These are phyloP conservation scores for Scutellaria galericulata DNA, from an alignment of 257 asterid genomes.

Conservation along the genomic window DNA sequence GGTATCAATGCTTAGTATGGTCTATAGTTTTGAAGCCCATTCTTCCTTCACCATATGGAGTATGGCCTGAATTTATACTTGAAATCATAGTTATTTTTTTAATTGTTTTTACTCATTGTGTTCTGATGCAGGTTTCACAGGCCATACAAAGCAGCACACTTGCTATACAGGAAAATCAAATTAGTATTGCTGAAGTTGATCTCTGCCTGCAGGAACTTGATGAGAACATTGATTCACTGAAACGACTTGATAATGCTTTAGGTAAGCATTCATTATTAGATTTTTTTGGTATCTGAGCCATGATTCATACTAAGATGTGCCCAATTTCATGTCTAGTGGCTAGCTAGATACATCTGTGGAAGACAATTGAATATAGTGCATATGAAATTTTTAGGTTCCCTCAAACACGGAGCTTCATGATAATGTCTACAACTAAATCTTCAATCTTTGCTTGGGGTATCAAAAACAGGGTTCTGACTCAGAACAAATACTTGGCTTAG, in stretches of 20 bases:
- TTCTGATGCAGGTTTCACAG: conserved; percentile 66
- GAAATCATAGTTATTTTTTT: not conserved
- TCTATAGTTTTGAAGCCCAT: conserved; percentile 7
- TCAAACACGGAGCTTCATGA: too few species aligned
- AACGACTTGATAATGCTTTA: conserved; percentile 63
- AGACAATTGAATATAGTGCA: too few species aligned
- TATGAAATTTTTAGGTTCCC: too few species aligned
- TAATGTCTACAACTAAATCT: too few species aligned
- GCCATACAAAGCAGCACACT: conserved; percentile 68
- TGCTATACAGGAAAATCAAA: conserved; percentile 64
- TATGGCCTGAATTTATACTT: not conserved
- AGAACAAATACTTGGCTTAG: too few species aligned
- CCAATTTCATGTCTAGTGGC: too few species aligned
- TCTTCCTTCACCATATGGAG: not conserved
- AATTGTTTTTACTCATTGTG: conserved; percentile 20
- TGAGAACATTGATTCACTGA: conserved; percentile 62
- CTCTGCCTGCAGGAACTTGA: conserved; percentile 68
- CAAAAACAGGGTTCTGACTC: too few species aligned
- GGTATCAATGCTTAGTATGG: not conserved
- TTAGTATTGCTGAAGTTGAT: conserved; percentile 69
- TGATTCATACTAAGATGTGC: not conserved
- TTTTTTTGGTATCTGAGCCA: conserved; percentile 21
- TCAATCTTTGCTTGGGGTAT: too few species aligned
- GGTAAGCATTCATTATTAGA: conserved; percentile 43
- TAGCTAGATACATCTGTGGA: too few species aligned